Percentiles rank a stretch among this genome's conserved stretches.
These are phyloP conservation scores for Wolfiporia cocos DNA, from an alignment of 1,284 basidiomycete species.

Conservation along the genomic window DNA sequence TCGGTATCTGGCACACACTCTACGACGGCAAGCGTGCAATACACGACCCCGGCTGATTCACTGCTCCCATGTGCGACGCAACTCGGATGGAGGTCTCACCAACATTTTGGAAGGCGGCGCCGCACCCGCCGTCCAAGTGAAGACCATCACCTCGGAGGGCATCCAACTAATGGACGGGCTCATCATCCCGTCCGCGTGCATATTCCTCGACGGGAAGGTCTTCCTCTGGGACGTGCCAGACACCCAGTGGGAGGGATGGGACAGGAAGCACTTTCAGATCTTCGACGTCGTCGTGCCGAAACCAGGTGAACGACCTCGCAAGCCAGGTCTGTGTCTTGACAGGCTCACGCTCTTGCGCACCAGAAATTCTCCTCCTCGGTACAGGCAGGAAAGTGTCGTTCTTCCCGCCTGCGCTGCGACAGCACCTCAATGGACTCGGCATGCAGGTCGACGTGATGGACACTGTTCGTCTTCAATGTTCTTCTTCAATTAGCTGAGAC, in stretches of 20 bases:
- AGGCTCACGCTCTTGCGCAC: background rate
- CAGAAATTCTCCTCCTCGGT: slow-evolving; percentile 88
- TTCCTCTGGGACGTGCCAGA: slow-evolving; percentile 87
- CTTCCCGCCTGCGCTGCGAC: slow-evolving; percentile 63
- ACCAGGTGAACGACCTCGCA: slow-evolving; percentile 60
- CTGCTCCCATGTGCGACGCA: slow-evolving; percentile 11
- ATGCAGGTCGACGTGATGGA: slow-evolving; percentile 95
- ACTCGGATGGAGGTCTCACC: slow-evolving; percentile 32
- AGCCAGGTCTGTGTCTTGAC: background rate
- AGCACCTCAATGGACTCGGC: slow-evolving; percentile 72
- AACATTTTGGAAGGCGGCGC: slow-evolving; percentile 70
- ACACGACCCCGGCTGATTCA: slow-evolving; percentile 12
- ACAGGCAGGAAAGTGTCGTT: slow-evolving; percentile 75
- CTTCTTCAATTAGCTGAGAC: no score
- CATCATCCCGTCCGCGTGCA: slow-evolving; percentile 67
- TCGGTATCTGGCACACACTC: background rate
- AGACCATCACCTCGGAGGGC: slow-evolving; percentile 50
- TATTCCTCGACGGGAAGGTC: slow-evolving; percentile 84
- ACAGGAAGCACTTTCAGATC: slow-evolving; percentile 65
- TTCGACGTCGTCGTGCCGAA: slow-evolving; percentile 80
- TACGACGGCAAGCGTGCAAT: background rate
- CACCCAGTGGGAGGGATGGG: slow-evolving; percentile 62
- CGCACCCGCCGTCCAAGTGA: slow-evolving; percentile 67
- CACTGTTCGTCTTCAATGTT: slow-evolving; percentile 64
- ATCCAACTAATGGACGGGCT: slow-evolving; percentile 74